phyloP scores from a whole-genome alignment of 129 eudicot genomes.

The Apium graveolens region DNA sequence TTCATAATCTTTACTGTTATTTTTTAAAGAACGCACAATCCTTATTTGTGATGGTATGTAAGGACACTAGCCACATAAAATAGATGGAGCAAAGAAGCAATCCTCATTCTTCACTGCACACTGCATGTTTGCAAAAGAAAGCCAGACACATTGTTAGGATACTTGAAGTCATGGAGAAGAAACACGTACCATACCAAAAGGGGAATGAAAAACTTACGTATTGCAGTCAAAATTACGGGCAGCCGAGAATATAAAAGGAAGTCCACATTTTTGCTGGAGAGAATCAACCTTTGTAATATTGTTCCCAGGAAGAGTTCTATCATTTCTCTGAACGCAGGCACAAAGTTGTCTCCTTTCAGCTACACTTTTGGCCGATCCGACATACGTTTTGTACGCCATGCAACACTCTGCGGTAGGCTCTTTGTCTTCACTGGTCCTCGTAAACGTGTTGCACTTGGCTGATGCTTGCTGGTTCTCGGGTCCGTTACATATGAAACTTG shows the following conservation, averaged over 20 bases:
- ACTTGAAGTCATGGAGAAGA: too few species aligned
- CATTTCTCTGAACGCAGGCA: neutral
- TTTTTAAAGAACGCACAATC: too few species aligned
- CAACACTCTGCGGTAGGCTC: neutral
- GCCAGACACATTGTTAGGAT: neutral
- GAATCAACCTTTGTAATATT: neutral
- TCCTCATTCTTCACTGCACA: neutral
- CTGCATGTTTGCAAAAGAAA: neutral
- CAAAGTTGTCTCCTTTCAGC: neutral
- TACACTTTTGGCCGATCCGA: neutral
- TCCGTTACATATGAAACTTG: neutral
- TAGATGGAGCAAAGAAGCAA: too few species aligned
- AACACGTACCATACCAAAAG: too few species aligned
- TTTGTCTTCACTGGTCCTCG: neutral
- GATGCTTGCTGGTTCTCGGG: neutral
- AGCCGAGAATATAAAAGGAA: neutral
- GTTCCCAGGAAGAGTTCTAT: neutral
- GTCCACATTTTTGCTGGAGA: neutral
- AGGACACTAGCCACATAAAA: too few species aligned
- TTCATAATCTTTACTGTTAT: too few species aligned
- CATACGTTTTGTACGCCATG: neutral
- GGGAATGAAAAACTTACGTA: neutral
- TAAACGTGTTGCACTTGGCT: neutral
- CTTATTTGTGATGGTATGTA: too few species aligned
- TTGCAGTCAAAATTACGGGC: neutral